Base-by-base conservation (phyloP, 805 yeast genomes). In the Jamesozyma spencerorum region DNA sequence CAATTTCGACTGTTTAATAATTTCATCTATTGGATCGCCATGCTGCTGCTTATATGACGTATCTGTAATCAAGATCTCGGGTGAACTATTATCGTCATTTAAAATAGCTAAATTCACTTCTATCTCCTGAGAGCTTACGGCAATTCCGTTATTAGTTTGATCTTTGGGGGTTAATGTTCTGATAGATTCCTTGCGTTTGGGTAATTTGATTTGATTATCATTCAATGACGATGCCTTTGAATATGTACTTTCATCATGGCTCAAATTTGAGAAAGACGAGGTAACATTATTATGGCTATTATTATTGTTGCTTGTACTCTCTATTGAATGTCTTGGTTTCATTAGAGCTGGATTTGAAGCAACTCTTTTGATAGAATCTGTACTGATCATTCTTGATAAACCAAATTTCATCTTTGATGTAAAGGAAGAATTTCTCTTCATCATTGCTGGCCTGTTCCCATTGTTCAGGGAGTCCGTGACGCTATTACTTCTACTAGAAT, bases 311-410 rank as follows among this genome's bases (percentile, higher is more conserved):
- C 12, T 28, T 28, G 31, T 28, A n/a, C 13, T 28, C 12, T 28
- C 31, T 5, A 5, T 28, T 28, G 31, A 28, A 8, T n/a, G 26
- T 22, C 26, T 22, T 7, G 26, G 26, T 22, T 10, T 22, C 26
- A 22, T 22, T 22, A 10, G 26, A 22, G 4, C 13, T 11, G 35
- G 12, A 18, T 12, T 32, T 7, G 35, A 19, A 4, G 26, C 7
- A 12, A 3, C 13, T 32, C 35, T 18, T 19, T 32, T 34, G 18
- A 34, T 22, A 4, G 36, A 34, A 24, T 29, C 15, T 11, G 20
- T 29, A 18, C 44, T 41, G 3, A 41, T 38, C 5, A 41, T 41
- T 26, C 44, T 32, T 8, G 40, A 33, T 8, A 41, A 22, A n/a
- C 44, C 33, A 6, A 31, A 18, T 17, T 37, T 41, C 39, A 41